A percentile compares a stretch with the other conserved stretches of the same genome.
These are phyloP conservation scores for Silene uniflora DNA, from an alignment of 148 eudicot species.

Conservation along the genomic window DNA sequence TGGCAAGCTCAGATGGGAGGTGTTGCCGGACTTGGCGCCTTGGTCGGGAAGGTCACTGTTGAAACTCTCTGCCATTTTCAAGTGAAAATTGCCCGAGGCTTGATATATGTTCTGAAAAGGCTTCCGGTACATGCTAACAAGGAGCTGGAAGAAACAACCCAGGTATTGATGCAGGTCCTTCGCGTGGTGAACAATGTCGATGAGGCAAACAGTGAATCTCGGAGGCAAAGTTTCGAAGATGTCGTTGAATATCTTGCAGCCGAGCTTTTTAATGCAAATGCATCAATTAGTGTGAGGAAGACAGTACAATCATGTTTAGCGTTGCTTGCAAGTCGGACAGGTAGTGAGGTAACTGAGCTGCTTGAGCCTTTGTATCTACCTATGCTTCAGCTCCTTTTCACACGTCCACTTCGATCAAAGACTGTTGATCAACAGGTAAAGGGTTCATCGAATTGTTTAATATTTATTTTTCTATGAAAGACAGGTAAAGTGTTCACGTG, in stretches of 20 bases:
- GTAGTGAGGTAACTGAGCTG: slow-evolving; percentile 94
- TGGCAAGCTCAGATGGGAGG: slow-evolving; percentile 99
- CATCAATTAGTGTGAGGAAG: slow-evolving; percentile 80
- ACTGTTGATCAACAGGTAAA: slow-evolving; percentile 97
- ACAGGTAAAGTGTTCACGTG: too few relatives aligned
- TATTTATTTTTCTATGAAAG: too few relatives aligned
- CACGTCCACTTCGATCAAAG: slow-evolving; percentile 79
- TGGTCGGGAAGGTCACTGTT: slow-evolving; percentile 95
- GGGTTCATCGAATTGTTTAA: neutral
- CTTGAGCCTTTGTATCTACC: slow-evolving; percentile 92
- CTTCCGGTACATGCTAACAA: slow-evolving; percentile 86
- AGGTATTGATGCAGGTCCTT: slow-evolving; percentile 86
- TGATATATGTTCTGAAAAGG: slow-evolving; percentile 84
- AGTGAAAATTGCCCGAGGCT: slow-evolving; percentile 75
- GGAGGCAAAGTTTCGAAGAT: slow-evolving; percentile 83
- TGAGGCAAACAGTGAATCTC: slow-evolving; percentile 92
- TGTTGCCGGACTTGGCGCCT: slow-evolving; percentile 86
- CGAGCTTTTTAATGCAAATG: slow-evolving; percentile 83
- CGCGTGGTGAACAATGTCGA: slow-evolving; percentile 98
- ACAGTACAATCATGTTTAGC: slow-evolving; percentile 94
- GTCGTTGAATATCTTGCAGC: slow-evolving; percentile 89
- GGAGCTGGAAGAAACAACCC: slow-evolving; percentile 96
- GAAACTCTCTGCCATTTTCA: slow-evolving; percentile 77
- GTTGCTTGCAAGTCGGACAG: slow-evolving; percentile 95
- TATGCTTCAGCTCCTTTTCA: slow-evolving; percentile 82